These are phyloP conservation scores for Scutellaria galericulata DNA, from an alignment of 257 asterid species.

Conservation along the genomic window DNA sequence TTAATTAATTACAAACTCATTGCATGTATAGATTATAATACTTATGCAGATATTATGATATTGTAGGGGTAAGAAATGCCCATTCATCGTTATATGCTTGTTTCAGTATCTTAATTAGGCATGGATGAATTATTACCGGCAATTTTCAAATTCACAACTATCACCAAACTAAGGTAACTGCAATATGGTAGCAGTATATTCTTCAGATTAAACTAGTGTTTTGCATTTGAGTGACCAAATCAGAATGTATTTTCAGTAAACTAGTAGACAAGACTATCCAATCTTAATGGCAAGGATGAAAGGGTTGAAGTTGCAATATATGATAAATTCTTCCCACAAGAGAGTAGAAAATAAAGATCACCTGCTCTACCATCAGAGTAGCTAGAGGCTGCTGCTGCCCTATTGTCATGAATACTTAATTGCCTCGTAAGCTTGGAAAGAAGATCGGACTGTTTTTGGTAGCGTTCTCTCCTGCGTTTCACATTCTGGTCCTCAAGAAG, in stretches of 20 bases:
- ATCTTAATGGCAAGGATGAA: slow-evolving; percentile 21
- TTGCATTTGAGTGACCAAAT: neutral
- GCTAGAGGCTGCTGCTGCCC: slow-evolving; percentile 83
- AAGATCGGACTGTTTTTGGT: slow-evolving; percentile 78
- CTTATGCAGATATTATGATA: neutral
- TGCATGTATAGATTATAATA: neutral
- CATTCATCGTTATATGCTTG: neutral
- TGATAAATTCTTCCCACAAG: neutral
- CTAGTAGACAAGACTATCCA: slow-evolving; percentile 3
- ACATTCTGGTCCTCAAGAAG: slow-evolving; percentile 87
- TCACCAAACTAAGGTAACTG: neutral
- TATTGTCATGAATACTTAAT: slow-evolving; percentile 80
- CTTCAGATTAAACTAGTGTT: neutral
- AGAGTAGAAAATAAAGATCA: slow-evolving; percentile 34
- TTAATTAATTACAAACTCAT: neutral
- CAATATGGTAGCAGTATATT: neutral
- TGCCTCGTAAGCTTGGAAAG: slow-evolving; percentile 81
- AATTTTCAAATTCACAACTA: neutral
- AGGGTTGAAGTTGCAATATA: slow-evolving; percentile 21
- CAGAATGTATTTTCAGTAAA: neutral
- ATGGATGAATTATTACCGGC: slow-evolving; percentile 1
- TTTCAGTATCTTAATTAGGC: neutral
- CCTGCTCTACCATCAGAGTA: slow-evolving; percentile 77
- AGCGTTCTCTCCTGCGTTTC: slow-evolving; percentile 75
- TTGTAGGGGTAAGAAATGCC: neutral